Evolutionary conservation across 1,139 yeast species (phyloP).

Genomic region (Hyphopichia fennica): DNA sequence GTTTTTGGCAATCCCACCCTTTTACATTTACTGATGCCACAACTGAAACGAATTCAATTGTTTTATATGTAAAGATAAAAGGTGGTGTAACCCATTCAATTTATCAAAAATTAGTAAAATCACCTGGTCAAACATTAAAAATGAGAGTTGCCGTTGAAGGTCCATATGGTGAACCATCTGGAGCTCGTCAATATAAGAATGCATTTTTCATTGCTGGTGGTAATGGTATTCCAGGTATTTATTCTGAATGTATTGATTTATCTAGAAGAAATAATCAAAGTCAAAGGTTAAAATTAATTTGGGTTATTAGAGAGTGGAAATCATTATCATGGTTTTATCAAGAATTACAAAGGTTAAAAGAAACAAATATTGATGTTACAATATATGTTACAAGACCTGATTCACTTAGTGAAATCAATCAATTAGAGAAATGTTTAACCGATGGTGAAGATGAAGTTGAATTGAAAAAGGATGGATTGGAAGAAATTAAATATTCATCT

Average conservation of each 20-base stretch:
- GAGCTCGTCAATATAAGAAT: conserved; percentile 20
- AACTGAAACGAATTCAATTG: conserved; percentile 29
- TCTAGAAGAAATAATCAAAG: conserved; percentile 8
- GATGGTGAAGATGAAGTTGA: neutral
- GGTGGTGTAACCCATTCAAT: conserved; percentile 43
- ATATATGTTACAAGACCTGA: conserved; percentile 28
- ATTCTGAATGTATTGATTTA: conserved; percentile 29
- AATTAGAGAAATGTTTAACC: conserved; percentile 3
- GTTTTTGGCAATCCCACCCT: conserved; percentile 69
- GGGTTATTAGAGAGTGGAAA: conserved; percentile 48
- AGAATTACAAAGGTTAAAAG: conserved; percentile 26
- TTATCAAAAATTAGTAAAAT: conserved; percentile 17
- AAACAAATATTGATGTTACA: conserved; percentile 32
- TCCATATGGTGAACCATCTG: conserved; percentile 23
- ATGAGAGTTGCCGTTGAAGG: conserved; percentile 28
- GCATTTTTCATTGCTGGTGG: conserved; percentile 30
- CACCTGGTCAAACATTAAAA: conserved; percentile 4
- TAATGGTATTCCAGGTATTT: conserved; percentile 32
- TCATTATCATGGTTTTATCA: conserved; percentile 30
- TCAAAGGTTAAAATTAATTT: conserved; percentile 37
- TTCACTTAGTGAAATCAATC: neutral
- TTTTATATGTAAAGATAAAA: conserved; percentile 45
- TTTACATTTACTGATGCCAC: conserved; percentile 51
- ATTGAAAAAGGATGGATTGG: neutral
- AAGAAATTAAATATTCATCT: neutral